phyloP scores from a whole-genome alignment of 345 rosid species.

The Syzygium oleosum region DNA sequence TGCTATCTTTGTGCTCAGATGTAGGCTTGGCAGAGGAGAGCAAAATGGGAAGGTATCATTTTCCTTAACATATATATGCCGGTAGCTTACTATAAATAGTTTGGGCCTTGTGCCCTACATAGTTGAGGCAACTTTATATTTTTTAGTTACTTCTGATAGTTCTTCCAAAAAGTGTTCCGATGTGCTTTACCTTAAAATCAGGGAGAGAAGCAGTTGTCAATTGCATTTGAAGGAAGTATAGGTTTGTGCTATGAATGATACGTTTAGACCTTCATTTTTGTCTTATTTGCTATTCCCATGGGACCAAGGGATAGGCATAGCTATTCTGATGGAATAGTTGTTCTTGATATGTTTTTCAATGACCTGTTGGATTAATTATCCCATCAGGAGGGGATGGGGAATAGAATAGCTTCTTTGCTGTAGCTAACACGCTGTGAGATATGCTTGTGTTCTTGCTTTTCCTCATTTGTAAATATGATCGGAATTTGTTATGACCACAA shows the following conservation, averaged over 20 bases:
- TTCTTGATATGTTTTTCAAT: background rate
- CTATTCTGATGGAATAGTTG: background rate
- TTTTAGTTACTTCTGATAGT: no score
- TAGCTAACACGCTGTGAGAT: background rate
- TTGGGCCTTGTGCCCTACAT: no score
- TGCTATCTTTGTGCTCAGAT: slow-evolving; percentile 92
- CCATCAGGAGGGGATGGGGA: background rate
- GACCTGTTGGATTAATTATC: background rate
- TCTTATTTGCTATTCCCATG: background rate
- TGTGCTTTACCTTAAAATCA: no score
- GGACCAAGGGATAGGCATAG: background rate
- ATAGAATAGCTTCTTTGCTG: background rate
- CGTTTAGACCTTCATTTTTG: no score
- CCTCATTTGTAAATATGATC: background rate
- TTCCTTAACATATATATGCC: background rate
- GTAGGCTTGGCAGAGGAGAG: slow-evolving; percentile 96
- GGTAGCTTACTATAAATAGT: no score
- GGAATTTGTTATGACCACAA: background rate
- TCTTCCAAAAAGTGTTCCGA: no score
- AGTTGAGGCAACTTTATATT: no score
- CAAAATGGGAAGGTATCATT: slow-evolving; percentile 70
- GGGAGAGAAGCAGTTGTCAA: no score
- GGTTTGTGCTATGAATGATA: no score
- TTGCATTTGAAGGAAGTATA: no score
- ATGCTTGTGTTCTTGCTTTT: background rate